Evolutionary conservation across 768 basidiomycete species (phyloP), one percentile per base, ranked within the genome.

Genomic region (Termitomyces bulborhizus): DNA sequence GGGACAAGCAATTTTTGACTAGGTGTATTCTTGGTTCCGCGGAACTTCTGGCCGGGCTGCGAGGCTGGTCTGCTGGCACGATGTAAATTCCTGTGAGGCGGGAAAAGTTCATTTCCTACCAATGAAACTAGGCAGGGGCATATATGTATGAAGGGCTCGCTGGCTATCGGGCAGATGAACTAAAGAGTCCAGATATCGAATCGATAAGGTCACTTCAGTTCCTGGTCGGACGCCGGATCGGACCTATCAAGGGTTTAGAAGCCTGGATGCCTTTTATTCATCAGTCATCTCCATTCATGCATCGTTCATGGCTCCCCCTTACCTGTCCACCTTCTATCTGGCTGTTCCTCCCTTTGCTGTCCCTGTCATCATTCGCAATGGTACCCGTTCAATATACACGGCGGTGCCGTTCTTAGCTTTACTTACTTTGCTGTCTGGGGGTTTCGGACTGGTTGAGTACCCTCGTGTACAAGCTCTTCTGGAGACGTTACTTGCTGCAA

Each of bases 371-470:
- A n/a, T 54, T 39, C 48, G 27, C 32, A 52, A 16, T n/a, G 42
- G 51, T 24, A 16, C 6, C 16, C 51, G 41, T 42, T 31, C 41
- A 16, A 48, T 53, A 44, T 50, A 50, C 32, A 55, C 59, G 11
- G 50, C 59, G 11, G 37, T 57, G 8, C 59, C 59, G 15, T 42
- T 60, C 24, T 51, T 60, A 29, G 56, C 43, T 9, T 29, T 57
- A 18, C 46, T 60, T 4, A 46, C 59, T 34, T 26, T 57, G 13
- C 50, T 60, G 24, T 42, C 50, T 15, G 59, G 53, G n/a, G 51
- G 50, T 0, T 52, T 57, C n/a, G 46, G 45, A 4, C n/a, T 57
- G 24, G 42, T 55, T 3, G 54, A 53, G 13, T 29, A 21, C 46
- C 29, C 51, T 2, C 27, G n/a, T 7, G 53, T 54, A 2, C 59